Evolutionary conservation across 108 stramenopile genomes (phyloP), one percentile per base, ranked within the genome.

Genomic region (Skeletonema menzelii): DNA sequence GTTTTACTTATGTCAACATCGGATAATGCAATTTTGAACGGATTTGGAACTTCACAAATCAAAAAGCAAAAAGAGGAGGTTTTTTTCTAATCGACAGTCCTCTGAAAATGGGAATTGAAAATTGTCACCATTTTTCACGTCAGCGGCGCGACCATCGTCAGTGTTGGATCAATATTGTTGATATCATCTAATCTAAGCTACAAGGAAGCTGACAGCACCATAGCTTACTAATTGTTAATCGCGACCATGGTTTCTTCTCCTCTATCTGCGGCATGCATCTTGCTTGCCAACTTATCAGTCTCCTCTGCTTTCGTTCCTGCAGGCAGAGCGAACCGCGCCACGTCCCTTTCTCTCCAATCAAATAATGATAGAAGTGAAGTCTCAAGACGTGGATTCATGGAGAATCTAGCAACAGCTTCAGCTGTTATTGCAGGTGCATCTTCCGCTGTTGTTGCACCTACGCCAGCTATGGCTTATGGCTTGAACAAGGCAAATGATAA

Each of bases 401-500:
- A 79, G 31, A 84, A 82, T 49, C 73, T 78, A 6, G 85, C 85
- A 20, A 69, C 86, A 13, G 59, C 84, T 5, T 56, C 82, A 15
- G 84, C 82, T 26, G 70, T 67, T 27, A 70, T 81, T 44, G 81
- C 87, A 7, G 84, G 84, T 12, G 65, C 72, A 49, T 79, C 78
- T 22, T 68, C 76, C 35, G 80, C 75, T 31, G 75, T 80, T 59
- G 60, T 85, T 57, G 67, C 79, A 64, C 85, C 89, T 14, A 31
- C 77, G 13, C 81, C 88, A 55, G 88, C 92, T 4, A 73, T 85
- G 59, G 91, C 92, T 37, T 84, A 82, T 59, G 88, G 89, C 26
- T 55, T 89, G 53, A 84, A 77, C 40, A 92, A 92, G 76, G 85
- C 92, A 30, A 92, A 93, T 70, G 84, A 83, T 42, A 85, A 76